Evolutionary conservation across 2,329 filamentous ascomycete species (phyloP), one percentile per base, ranked within the genome.

Genomic region (Colletotrichum incanum): DNA sequence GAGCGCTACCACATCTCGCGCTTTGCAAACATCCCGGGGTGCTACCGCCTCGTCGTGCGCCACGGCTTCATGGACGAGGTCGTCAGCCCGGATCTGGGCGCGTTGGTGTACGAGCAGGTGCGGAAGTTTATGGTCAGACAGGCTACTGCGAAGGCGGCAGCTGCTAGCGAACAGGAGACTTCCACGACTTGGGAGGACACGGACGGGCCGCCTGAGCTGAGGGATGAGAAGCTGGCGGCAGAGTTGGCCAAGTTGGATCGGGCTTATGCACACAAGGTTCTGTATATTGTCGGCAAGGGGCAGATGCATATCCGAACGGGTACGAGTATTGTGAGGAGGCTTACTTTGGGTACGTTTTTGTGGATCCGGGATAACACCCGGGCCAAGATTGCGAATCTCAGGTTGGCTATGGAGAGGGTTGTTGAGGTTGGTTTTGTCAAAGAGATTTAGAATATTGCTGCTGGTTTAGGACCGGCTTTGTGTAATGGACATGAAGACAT

Each of bases 21-120:
- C 8, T 80, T 83, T 55, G 74, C 77, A n/a, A 78, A 79, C 34
- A 81, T 93, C 23, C 89, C 89, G 0, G 88, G 90, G 41, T 92
- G 90, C 75, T 94, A 94, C 78, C 88, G 92, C 4, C 84, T 94
- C 11, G 89, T 92, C 2, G 85, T 93, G 2, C 89, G 92, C 16
- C 91, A 94, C 76, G 93, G 93, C 1, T 95, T 93, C 79, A 92
- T 89, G 80, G 93, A 95, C 75, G 88, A 92, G 73, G 87, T 94
- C 37, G 86, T 94, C 56, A 91, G 88, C 0, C 89, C 88, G 0
- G 88, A 93, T 69, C 84, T 94, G 8, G 91, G 86, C 0, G 82
- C 84, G 1, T 78, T 92, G 1, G 86, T 94, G 39, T 87, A 88
- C 64, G 86, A 91, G 66, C 87, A 73, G 52, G 62, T 93, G 71